phyloP scores from a whole-genome alignment of 75 land plant species.

The Selaginella moellendorffii region DNA sequence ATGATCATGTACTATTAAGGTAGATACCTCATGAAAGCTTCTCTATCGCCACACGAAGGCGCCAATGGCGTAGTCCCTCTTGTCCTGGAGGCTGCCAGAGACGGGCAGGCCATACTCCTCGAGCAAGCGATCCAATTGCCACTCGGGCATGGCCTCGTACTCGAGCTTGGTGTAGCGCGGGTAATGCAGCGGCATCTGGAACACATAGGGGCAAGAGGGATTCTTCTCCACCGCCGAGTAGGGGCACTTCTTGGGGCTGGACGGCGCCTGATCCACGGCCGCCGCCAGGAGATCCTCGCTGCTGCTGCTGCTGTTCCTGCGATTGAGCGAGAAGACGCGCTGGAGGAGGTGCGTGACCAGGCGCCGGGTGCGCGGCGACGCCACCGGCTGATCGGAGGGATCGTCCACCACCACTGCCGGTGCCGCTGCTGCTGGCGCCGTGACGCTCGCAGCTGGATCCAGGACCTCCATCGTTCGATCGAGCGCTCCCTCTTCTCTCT shows the following conservation, averaged over 20 bases:
- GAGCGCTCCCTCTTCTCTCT: too few species aligned
- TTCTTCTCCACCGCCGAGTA: not conserved
- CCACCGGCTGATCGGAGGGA: not conserved
- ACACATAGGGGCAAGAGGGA: conserved; percentile 3
- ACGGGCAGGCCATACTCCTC: conserved; percentile 19
- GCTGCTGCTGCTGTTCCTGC: not conserved
- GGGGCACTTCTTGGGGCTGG: not conserved
- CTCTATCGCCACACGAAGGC: conserved; percentile 26
- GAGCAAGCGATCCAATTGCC: conserved; percentile 18
- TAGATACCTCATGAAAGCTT: too few species aligned
- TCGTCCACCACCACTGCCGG: too few species aligned
- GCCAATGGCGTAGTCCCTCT: conserved; percentile 22
- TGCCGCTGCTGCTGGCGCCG: not conserved
- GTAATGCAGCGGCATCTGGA: conserved; percentile 32
- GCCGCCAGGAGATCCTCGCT: not conserved
- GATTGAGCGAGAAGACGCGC: not conserved
- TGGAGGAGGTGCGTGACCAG: not conserved
- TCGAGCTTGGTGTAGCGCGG: conserved; percentile 22
- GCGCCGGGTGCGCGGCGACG: not conserved
- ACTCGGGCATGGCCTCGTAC: conserved; percentile 27
- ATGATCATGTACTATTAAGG: too few species aligned
- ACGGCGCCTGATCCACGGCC: not conserved
- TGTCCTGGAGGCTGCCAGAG: conserved; percentile 12
- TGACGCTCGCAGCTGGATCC: not conserved
- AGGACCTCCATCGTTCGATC: not conserved